Percentiles rank a stretch among this genome's conserved stretches.
These are phyloP conservation scores for Eucalyptus regnans DNA, from an alignment of 345 rosid genomes.

Conservation along the genomic window DNA sequence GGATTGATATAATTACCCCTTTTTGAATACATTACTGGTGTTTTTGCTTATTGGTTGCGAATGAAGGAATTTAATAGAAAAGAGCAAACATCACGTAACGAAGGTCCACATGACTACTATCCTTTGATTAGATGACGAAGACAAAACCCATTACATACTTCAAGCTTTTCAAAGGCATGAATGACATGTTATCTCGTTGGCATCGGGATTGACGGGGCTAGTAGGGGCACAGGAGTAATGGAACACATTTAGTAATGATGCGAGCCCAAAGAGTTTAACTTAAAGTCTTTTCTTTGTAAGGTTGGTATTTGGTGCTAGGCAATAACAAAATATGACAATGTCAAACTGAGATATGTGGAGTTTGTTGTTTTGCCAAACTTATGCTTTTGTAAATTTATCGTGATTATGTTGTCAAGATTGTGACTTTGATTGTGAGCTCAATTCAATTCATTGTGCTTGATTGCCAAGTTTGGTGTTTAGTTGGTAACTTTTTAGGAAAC, in stretches of 20 bases:
- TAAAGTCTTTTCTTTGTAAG: background rate
- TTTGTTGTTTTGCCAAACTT: background rate
- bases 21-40: background rate
- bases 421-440: background rate
- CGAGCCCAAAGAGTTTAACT: background rate
- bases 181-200: background rate
- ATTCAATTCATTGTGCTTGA: background rate
- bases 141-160: background rate
- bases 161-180: background rate
- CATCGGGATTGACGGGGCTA: background rate
- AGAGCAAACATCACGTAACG: background rate
- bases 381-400: background rate
- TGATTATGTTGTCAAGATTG: background rate
- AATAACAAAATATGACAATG: background rate
- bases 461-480: background rate
- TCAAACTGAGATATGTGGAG: background rate
- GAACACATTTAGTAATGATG: background rate
- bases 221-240: background rate
- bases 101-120: background rate
- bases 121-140: background rate
- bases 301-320: background rate
- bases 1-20: background rate
- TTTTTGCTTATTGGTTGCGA: background rate
- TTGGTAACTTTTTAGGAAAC: background rate
- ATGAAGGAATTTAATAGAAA: background rate